Evolutionary conservation across 1,284 basidiomycete species (phyloP), one percentile per base, ranked within the genome.

Genomic region (Apiotrichum montevideense): DNA sequence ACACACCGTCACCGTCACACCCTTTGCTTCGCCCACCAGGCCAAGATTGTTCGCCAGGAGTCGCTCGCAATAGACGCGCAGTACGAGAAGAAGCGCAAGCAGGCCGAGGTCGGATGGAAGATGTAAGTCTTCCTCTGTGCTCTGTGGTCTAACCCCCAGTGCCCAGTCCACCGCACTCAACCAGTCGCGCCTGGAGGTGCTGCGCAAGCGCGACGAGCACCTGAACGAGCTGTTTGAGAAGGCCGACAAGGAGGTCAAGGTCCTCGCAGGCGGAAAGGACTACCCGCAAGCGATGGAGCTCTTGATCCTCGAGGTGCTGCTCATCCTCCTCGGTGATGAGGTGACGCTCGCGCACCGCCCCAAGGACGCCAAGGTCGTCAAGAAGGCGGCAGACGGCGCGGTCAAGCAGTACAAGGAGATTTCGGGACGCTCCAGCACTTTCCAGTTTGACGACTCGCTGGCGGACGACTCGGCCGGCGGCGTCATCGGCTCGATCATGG

Each of bases 151-250:
- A 2, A 57, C 54, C 21, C 32, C 14, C n/a, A 98, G 95, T 69
- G 86, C 92, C 6, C 90, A 96, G 74, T 98, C 95, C 3, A 98
- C 90, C 40, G 83, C 94, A 60, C 96, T 92, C 66, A 98, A 98
- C 83, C 91, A 90, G 73, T 92, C 94, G 6, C 90, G 96, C 54
- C 83, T 99, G 68, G 86, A 84, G 74, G 82, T 98, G 34, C 84
- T 98, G 15, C 89, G 95, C 73, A 85, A 87, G 59, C 86, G 94
- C 52, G 95, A 98, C 75, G 90, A 97, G 73, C 85, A 94, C 21
- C 21, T 21, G 3, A 88, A 96, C 70, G 85, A 88, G 56, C 84
- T 98, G 57, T 98, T 99, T 76, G 79, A 84, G 13, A 81, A 84
- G 3, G 85, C 92, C 1, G 85, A 88, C 59, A 79, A 81, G 48